phyloP scores from a whole-genome alignment of 192 early-diverging fungal species.

The Gonapodya prolifera region DNA sequence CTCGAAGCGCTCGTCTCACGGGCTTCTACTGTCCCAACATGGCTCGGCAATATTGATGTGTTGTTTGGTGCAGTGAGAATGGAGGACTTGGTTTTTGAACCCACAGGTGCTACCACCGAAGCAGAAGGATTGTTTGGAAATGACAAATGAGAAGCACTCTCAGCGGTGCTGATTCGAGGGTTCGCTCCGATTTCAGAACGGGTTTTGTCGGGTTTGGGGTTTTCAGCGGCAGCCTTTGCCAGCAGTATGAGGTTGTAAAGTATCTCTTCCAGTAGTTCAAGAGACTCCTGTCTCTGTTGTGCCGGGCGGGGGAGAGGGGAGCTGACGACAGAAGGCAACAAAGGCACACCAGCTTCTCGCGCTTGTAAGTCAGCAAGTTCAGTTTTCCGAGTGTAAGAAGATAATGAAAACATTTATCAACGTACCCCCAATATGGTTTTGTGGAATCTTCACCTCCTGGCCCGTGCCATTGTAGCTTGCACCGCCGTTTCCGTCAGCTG shows the following conservation, averaged over 20 bases:
- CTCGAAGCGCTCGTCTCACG: background rate
- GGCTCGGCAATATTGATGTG: background rate
- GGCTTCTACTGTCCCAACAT: background rate
- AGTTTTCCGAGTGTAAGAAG: background rate
- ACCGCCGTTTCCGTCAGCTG: no score
- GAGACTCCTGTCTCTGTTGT: constrained; percentile 14
- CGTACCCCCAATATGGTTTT: background rate
- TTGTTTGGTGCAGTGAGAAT: background rate
- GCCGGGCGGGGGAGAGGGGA: background rate
- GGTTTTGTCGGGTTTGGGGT: background rate
- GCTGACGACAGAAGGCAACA: background rate
- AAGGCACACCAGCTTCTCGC: background rate
- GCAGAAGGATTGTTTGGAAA: background rate
- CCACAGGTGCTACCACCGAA: background rate
- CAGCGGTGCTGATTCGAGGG: background rate
- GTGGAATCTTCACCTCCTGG: background rate
- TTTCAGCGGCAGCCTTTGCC: background rate
- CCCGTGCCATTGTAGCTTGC: background rate
- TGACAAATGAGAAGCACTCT: background rate
- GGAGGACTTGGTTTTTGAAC: background rate
- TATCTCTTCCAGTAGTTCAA: constrained; percentile 32
- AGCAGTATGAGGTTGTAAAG: constrained; percentile 20
- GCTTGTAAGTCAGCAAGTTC: background rate
- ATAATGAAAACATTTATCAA: background rate
- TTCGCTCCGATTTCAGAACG: background rate